A percentile compares a stretch with the other conserved stretches of the same genome.
Conservation (phyloP, 1,284 basidiomycete genomes). For the Ceratobasidium sp. region DNA sequence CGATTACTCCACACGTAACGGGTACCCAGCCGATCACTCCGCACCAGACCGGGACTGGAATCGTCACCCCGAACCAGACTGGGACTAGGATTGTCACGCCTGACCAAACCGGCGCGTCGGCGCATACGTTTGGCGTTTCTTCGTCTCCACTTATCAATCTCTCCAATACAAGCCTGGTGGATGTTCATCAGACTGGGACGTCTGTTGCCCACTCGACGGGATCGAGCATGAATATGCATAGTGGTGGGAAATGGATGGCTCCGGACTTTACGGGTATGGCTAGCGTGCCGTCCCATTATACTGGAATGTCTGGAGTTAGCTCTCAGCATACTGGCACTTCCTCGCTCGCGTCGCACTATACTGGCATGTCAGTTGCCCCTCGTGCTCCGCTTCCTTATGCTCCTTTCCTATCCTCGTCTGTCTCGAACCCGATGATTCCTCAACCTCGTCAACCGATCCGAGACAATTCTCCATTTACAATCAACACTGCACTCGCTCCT, state of each 20-base stretch:
- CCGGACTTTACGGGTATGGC: slow-evolving; percentile 26
- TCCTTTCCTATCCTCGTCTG: slow-evolving; percentile 18
- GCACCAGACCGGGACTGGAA: background rate
- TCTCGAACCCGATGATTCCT: background rate
- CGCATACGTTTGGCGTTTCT: slow-evolving; percentile 22
- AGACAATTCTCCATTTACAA: slow-evolving; percentile 6
- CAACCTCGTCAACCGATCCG: slow-evolving; percentile 31
- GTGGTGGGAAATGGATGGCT: slow-evolving; percentile 20
- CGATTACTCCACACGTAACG: too few relatives aligned
- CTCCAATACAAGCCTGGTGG: background rate
- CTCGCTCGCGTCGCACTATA: slow-evolving; percentile 21
- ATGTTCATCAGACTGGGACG: background rate
- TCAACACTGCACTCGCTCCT: background rate
- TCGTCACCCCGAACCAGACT: slow-evolving; percentile 5
- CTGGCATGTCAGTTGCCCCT: slow-evolving; percentile 14
- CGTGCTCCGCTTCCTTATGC: slow-evolving; percentile 26
- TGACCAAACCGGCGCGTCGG: slow-evolving; percentile 16
- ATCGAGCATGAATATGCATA: slow-evolving; percentile 5
- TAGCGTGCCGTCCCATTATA: slow-evolving; percentile 19
- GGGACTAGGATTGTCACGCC: background rate
- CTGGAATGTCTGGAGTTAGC: background rate
- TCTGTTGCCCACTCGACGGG: slow-evolving; percentile 12
- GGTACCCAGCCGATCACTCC: too few relatives aligned
- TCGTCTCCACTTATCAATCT: background rate
- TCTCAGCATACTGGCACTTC: background rate